A percentile compares a stretch with the other conserved stretches of the same genome.
Evolutionary conservation across 2,329 filamentous ascomycete species (phyloP).

Genomic region (Epichloe glyceriae): DNA sequence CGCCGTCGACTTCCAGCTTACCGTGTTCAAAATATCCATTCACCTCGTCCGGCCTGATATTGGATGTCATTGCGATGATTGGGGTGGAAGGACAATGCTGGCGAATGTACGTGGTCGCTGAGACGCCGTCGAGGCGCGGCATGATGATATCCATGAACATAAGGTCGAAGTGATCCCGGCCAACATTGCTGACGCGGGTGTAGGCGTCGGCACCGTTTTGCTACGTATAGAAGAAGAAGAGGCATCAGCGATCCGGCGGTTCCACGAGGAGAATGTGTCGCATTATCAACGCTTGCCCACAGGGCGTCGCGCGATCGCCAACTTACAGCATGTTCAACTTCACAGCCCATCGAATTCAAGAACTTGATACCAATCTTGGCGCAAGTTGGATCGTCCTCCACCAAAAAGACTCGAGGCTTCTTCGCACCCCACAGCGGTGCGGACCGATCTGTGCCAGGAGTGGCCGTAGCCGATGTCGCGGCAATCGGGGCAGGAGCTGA

Average conservation of each 20-base stretch:
- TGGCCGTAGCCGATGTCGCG: constrained; percentile 7
- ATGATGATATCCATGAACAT: constrained; percentile 95
- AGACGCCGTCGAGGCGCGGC: constrained; percentile 90
- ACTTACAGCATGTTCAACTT: constrained; percentile 53
- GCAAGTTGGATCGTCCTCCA: constrained; percentile 67
- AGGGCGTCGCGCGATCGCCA: background rate
- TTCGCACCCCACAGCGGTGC: constrained; percentile 39
- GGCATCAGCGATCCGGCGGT: constrained; percentile 7
- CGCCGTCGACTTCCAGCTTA: constrained; percentile 30
- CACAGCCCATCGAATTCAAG: constrained; percentile 50
- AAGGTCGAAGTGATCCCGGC: constrained; percentile 42
- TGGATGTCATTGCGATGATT: constrained; percentile 97
- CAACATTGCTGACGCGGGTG: constrained; percentile 54
- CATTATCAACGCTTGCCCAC: background rate
- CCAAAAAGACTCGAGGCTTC: constrained; percentile 72
- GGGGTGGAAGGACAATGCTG: constrained; percentile 72
- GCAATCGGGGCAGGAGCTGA: constrained; percentile 10
- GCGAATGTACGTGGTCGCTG: constrained; percentile 83
- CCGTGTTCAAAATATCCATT: constrained; percentile 95
- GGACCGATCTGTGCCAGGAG: constrained; percentile 25
- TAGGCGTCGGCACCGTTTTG: constrained; percentile 81
- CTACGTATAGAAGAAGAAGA: constrained; percentile 8
- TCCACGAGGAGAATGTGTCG: background rate
- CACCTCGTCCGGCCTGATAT: constrained; percentile 92
- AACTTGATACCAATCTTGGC: constrained; percentile 57